Evolutionary conservation across 495 filamentous ascomycete genomes (phyloP).

Genomic region (Sporormia fimetaria): DNA sequence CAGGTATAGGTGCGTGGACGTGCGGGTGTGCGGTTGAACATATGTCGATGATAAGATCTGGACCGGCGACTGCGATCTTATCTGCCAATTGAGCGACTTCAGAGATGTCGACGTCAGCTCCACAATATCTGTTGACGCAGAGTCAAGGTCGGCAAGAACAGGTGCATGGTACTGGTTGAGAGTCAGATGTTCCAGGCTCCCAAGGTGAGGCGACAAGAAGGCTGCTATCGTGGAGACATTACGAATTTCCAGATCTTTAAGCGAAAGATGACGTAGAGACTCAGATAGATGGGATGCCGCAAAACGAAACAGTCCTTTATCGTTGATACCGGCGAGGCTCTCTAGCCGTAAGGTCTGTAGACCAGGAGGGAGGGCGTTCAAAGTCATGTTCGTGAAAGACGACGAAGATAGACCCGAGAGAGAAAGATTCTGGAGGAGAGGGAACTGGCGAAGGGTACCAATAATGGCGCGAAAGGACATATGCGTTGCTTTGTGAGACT

Average conservation of each 20-base stretch:
- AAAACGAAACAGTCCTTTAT: slow-evolving; percentile 62
- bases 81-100: too few species aligned
- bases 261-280: slow-evolving; percentile 22
- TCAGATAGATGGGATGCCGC: slow-evolving; percentile 31
- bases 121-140: slow-evolving; percentile 61
- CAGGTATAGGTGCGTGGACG: too few species aligned
- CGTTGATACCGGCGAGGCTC: slow-evolving; percentile 65
- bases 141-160: slow-evolving; percentile 54
- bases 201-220: slow-evolving; percentile 42
- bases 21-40: slow-evolving; percentile 5
- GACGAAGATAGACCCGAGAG: slow-evolving; percentile 61
- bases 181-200: slow-evolving; percentile 46
- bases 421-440: slow-evolving; percentile 59
- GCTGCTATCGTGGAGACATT: slow-evolving; percentile 76
- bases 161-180: too few species aligned
- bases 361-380: slow-evolving; percentile 54
- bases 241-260: slow-evolving; percentile 79
- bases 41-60: too few species aligned
- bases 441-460: slow-evolving; percentile 54
- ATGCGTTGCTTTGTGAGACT: slow-evolving; percentile 31
- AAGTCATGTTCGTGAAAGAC: slow-evolving; percentile 59
- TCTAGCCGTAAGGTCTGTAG: slow-evolving; percentile 66
- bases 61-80: too few species aligned
- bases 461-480: slow-evolving; percentile 47
- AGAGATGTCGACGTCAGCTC: too few species aligned